These are phyloP conservation scores for Colletotrichum agaves DNA, from an alignment of 2,329 filamentous ascomycete genomes.

Conservation along the genomic window DNA sequence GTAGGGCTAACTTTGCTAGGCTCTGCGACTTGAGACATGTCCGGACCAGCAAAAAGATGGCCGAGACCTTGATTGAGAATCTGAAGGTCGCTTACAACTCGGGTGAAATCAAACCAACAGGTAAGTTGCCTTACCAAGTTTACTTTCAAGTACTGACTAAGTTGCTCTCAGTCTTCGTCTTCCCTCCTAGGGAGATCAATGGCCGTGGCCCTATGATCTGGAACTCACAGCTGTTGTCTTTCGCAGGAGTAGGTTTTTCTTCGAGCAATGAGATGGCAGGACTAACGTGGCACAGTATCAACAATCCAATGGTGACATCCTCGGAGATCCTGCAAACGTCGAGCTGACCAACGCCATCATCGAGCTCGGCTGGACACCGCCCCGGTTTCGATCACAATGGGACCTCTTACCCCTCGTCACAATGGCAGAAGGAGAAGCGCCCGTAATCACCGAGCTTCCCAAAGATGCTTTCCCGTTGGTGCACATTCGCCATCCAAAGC, in stretches of 20 bases:
- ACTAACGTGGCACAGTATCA: conserved; percentile 23
- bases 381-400: conserved; percentile 34
- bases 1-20: background rate
- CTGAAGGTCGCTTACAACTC: conserved; percentile 31
- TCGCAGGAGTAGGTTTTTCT: conserved; percentile 24
- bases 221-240: conserved; percentile 32
- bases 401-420: conserved; percentile 32
- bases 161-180: conserved; percentile 21
- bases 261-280: too few relatives aligned
- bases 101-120: conserved; percentile 33
- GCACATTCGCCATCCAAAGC: conserved; percentile 34
- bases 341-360: conserved; percentile 34
- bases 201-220: conserved; percentile 34
- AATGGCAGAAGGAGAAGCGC: conserved; percentile 32
- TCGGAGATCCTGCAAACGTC: conserved; percentile 33
- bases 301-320: conserved; percentile 29
- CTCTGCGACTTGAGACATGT: conserved; percentile 34
- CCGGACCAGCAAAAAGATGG: conserved; percentile 36
- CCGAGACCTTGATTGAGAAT: conserved; percentile 32
- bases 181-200: conserved; percentile 31
- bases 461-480: conserved; percentile 32
- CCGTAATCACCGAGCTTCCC: conserved; percentile 35
- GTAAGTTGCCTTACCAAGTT: background rate
- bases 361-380: conserved; percentile 34
- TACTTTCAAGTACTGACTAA: background rate